A percentile compares a stretch with the other conserved stretches of the same genome.
Conservation (phyloP, 2,329 filamentous ascomycete genomes). For the Plectosphaerella sp. region DNA sequence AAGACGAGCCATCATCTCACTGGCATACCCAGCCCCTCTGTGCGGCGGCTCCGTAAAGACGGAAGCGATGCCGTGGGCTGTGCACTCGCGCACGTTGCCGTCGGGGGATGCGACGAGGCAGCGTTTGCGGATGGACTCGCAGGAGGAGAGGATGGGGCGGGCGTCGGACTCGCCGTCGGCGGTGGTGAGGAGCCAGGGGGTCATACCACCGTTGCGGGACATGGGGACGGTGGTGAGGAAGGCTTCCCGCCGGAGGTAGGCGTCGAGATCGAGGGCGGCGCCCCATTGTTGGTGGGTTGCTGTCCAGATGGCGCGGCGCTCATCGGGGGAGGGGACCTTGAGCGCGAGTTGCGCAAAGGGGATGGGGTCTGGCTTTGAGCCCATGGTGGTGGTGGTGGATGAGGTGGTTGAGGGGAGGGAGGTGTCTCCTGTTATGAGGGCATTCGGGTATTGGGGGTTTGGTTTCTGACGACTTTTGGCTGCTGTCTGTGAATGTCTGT, state of each 20-base stretch:
- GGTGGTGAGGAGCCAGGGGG: conserved; percentile 61
- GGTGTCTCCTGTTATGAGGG: too few species aligned
- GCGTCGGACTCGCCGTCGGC: conserved; percentile 26
- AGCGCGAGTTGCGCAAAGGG: conserved; percentile 32
- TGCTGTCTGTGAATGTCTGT: too few species aligned
- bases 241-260: conserved; percentile 57
- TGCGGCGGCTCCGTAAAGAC: conserved; percentile 70
- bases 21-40: conserved; percentile 71
- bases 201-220: conserved; percentile 52
- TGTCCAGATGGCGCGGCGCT: conserved; percentile 50
- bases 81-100: conserved; percentile 41
- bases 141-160: conserved; percentile 56
- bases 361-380: neutral
- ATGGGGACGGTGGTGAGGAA: conserved; percentile 55
- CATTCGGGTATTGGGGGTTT: too few species aligned
- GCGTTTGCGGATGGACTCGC: conserved; percentile 59
- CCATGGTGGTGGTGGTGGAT: conserved; percentile 1
- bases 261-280: conserved; percentile 44
- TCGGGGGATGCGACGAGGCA: conserved; percentile 39
- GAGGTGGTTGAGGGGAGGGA: neutral
- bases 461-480: too few species aligned
- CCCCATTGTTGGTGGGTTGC: conserved; percentile 57
- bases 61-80: conserved; percentile 71
- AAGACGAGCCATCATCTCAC: conserved; percentile 68
- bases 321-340: conserved; percentile 49